Evolutionary conservation across 2,329 filamentous ascomycete genomes (phyloP).

Genomic region (Beauveria sp.): DNA sequence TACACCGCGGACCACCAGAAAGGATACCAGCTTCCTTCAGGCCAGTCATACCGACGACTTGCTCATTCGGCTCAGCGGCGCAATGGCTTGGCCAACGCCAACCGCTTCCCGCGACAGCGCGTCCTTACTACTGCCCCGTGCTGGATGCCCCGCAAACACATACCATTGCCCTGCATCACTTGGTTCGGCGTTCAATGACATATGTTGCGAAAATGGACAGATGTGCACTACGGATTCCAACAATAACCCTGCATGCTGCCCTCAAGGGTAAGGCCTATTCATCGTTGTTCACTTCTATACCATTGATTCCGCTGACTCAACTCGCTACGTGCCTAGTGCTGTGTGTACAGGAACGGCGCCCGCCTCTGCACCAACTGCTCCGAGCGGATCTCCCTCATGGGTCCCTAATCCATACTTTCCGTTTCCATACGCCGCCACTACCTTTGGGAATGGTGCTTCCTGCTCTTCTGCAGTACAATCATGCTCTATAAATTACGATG

Average conservation of each 20-base stretch:
- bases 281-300: neutral
- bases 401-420: slow-evolving; percentile 52
- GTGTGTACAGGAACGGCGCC: slow-evolving; percentile 51
- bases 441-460: slow-evolving; percentile 41
- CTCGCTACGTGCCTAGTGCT: slow-evolving; percentile 28
- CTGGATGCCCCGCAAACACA: slow-evolving; percentile 40
- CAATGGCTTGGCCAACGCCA: slow-evolving; percentile 2
- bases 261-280: slow-evolving; percentile 32
- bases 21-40: neutral
- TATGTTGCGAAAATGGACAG: slow-evolving; percentile 46
- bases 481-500: slow-evolving; percentile 47
- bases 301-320: slow-evolving; percentile 11
- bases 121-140: slow-evolving; percentile 15
- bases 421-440: slow-evolving; percentile 50
- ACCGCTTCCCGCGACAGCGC: slow-evolving; percentile 18
- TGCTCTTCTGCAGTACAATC: slow-evolving; percentile 44
- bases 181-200: slow-evolving; percentile 37
- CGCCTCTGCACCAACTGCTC: slow-evolving; percentile 28
- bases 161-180: slow-evolving; percentile 41
- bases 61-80: neutral
- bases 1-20: neutral
- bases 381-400: slow-evolving; percentile 37
- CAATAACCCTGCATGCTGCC: slow-evolving; percentile 46
- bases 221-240: slow-evolving; percentile 41
- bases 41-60: neutral